These are phyloP conservation scores for Sherardia arvensis DNA, from an alignment of 257 asterid species.

Conservation along the genomic window DNA sequence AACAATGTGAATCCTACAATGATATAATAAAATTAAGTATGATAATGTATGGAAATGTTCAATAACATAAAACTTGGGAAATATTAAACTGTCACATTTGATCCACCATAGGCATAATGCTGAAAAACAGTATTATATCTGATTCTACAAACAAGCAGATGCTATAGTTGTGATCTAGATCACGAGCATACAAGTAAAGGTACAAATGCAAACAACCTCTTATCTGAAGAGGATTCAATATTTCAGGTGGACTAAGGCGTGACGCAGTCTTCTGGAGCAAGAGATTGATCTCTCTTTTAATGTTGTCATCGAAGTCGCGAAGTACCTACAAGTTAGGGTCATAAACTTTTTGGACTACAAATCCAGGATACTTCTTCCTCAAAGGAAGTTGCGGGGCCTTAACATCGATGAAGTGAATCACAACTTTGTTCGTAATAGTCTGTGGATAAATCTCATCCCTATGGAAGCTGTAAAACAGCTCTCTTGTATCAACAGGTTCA, in stretches of 20 bases:
- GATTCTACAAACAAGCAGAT: no score
- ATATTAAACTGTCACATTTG: no score
- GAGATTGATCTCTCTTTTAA: constrained; percentile 55
- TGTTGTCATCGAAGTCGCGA: constrained; percentile 55
- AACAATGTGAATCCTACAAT: no score
- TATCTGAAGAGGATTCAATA: no score
- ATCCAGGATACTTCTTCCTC: constrained; percentile 81
- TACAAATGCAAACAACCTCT: no score
- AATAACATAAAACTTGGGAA: no score
- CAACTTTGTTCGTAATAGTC: constrained; percentile 79
- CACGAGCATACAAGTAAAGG: not conserved
- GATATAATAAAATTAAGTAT: no score
- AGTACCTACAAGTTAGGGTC: constrained; percentile 53
- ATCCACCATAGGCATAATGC: no score
- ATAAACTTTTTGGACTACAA: constrained; percentile 68
- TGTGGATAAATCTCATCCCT: constrained; percentile 77
- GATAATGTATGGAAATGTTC: no score
- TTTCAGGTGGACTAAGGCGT: no score
- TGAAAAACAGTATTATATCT: no score
- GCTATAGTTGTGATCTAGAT: no score
- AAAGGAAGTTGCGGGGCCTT: constrained; percentile 63
- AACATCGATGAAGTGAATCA: constrained; percentile 59
- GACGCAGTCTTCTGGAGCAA: constrained; percentile 56
- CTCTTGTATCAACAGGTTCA: constrained; percentile 57
- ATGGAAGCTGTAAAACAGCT: constrained; percentile 74